Evolutionary conservation across 2,329 filamentous ascomycete genomes (phyloP).

Genomic region (Thielaviopsis populi): DNA sequence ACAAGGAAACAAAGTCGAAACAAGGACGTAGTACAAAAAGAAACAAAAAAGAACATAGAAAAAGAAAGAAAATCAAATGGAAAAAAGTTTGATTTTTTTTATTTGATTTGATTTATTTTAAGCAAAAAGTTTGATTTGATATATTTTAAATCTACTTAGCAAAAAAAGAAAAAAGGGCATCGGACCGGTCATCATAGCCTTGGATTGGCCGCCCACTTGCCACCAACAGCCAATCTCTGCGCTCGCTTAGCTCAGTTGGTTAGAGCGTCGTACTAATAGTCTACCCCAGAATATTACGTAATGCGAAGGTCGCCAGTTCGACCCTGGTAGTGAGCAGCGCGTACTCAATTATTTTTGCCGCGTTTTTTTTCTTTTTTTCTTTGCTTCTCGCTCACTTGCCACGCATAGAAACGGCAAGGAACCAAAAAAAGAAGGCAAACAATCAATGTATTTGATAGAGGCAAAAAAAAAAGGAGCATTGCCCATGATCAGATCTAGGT

Average conservation of each 20-base stretch:
- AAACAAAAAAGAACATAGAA: too few species aligned
- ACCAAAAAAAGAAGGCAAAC: too few species aligned
- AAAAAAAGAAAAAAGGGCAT: not conserved
- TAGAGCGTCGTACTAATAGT: slow-evolving; percentile 16
- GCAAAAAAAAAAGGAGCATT: not conserved
- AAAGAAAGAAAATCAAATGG: too few species aligned
- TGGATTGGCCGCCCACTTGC: not conserved
- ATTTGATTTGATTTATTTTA: too few species aligned
- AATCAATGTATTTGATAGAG: too few species aligned
- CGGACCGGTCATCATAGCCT: not conserved
- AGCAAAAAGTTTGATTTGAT: not conserved
- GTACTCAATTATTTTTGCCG: not conserved
- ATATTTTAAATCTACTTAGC: too few species aligned
- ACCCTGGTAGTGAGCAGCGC: slow-evolving; percentile 15
- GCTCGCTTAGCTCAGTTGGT: slow-evolving; percentile 16
- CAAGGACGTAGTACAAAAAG: too few species aligned
- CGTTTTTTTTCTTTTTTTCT: not conserved
- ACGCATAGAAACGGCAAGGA: too few species aligned
- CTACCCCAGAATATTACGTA: slow-evolving; percentile 8
- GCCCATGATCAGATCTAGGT: slow-evolving; percentile 11
- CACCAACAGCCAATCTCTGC: not conserved
- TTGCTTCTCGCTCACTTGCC: too few species aligned
- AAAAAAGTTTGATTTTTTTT: too few species aligned
- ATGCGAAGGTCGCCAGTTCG: slow-evolving; percentile 15
- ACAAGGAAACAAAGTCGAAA: too few species aligned